A percentile compares a stretch with the other conserved stretches of the same genome.
These are phyloP conservation scores for Apiotrichum gracile DNA, from an alignment of 1,284 basidiomycete genomes.

Conservation along the genomic window DNA sequence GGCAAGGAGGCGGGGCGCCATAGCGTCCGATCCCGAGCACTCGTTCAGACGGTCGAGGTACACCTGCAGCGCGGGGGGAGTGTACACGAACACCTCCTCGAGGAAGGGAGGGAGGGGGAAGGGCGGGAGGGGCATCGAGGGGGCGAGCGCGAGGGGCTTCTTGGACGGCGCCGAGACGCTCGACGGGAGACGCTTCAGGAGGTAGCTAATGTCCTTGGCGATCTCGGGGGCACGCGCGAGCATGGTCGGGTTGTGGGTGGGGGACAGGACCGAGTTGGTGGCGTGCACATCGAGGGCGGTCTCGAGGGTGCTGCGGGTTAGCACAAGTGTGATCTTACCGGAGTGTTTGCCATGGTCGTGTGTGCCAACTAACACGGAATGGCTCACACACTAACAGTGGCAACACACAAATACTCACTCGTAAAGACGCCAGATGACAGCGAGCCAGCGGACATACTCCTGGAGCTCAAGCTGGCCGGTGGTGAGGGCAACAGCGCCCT, in stretches of 20 bases:
- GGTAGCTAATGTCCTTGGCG: slow-evolving; percentile 61
- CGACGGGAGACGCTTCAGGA: slow-evolving; percentile 49
- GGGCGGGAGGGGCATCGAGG: slow-evolving; percentile 50
- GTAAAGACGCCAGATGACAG: slow-evolving; percentile 73
- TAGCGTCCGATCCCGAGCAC: slow-evolving; percentile 49
- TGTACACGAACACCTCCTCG: slow-evolving; percentile 40
- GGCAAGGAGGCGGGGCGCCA: slow-evolving; percentile 60
- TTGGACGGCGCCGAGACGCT: neutral
- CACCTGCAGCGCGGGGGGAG: slow-evolving; percentile 53
- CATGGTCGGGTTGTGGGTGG: slow-evolving; percentile 65
- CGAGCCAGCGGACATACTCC: slow-evolving; percentile 65
- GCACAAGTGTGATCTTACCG: neutral
- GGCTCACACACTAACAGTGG: neutral
- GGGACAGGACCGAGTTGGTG: slow-evolving; percentile 57
- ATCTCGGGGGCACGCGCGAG: slow-evolving; percentile 59
- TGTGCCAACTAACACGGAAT: too few relatives aligned
- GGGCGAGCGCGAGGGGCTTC: slow-evolving; percentile 1
- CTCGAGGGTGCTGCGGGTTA: slow-evolving; percentile 56
- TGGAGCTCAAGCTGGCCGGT: slow-evolving; percentile 58
- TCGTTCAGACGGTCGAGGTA: slow-evolving; percentile 55
- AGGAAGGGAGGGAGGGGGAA: slow-evolving; percentile 50
- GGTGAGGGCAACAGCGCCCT: slow-evolving; percentile 58
- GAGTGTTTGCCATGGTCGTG: neutral
- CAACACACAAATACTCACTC: slow-evolving; percentile 52
- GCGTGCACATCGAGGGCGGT: slow-evolving; percentile 59